Conservation (phyloP, 768 basidiomycete species). For the button mushroom (Agaricus bisporus) region DNA sequence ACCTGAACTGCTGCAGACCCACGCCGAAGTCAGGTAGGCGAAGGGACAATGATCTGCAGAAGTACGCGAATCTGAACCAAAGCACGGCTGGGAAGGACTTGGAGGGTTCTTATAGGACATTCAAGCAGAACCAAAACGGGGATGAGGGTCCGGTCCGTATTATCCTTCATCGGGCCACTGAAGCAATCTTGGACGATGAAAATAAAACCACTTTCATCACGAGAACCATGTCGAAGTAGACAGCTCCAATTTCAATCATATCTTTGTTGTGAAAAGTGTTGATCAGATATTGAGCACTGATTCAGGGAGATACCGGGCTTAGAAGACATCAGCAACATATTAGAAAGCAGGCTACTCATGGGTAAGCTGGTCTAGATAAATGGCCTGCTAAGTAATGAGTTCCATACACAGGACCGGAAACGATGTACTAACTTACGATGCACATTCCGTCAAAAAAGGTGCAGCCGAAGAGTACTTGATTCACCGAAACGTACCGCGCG, state of each 20-base stretch:
- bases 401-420: no score
- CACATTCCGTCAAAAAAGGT: slow-evolving; percentile 4
- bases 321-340: not conserved
- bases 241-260: not conserved
- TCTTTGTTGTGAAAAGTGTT: not conserved
- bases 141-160: no score
- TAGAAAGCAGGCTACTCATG: not conserved
- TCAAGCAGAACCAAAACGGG: no score
- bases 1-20: no score
- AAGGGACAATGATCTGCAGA: no score
- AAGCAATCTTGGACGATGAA: no score
- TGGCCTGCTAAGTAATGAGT: not conserved
- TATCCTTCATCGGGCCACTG: no score
- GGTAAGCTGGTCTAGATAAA: not conserved
- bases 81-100: no score
- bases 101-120: no score
- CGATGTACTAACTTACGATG: not conserved
- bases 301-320: not conserved
- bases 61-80: no score
- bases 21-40: no score
- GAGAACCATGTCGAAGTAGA: not conserved
- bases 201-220: no score
- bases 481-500: not conserved
- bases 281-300: not conserved
- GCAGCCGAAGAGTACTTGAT: not conserved